Conservation (phyloP, 495 filamentous ascomycete genomes). For the Neurospora sp. region DNA sequence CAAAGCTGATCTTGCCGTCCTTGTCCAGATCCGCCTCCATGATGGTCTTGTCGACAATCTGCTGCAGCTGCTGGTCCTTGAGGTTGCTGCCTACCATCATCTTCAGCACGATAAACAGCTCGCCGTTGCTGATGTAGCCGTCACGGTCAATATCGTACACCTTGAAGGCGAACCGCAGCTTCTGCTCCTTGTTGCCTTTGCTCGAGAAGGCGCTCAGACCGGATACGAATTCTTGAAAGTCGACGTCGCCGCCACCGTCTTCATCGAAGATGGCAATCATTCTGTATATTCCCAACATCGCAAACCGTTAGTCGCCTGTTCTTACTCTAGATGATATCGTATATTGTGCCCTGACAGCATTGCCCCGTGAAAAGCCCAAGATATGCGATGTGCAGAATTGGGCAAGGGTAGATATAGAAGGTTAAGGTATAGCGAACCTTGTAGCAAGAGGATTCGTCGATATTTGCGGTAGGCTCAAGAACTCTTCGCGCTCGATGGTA, state of each 20-base stretch:
- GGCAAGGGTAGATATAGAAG: neutral
- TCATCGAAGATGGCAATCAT: constrained; percentile 99
- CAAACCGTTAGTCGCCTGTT: neutral
- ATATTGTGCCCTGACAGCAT: neutral
- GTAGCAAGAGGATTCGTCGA: constrained; percentile 96
- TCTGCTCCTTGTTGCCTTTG: constrained; percentile 99
- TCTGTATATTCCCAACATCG: constrained; percentile 28
- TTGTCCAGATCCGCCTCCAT: constrained; percentile 97
- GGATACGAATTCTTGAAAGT: constrained; percentile 98
- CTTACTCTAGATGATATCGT: neutral
- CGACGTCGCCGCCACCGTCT: constrained; percentile 94
- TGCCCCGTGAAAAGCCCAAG: neutral
- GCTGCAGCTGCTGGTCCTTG: constrained; percentile 97
- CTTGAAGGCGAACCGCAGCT: constrained; percentile 95
- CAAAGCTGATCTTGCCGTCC: constrained; percentile 98
- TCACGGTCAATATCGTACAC: constrained; percentile 99
- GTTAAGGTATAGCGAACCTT: constrained; percentile 41
- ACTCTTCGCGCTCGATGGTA: constrained; percentile 97
- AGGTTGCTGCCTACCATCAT: constrained; percentile 99
- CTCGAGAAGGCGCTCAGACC: constrained; percentile 90
- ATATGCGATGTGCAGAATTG: neutral
- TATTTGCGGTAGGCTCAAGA: constrained; percentile 93
- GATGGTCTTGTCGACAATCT: constrained; percentile 98
- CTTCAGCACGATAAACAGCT: constrained; percentile 98
- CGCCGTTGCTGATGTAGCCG: constrained; percentile 97